Evolutionary conservation across 2,329 filamentous ascomycete genomes (phyloP).

Genomic region (Talaromyces sp.): DNA sequence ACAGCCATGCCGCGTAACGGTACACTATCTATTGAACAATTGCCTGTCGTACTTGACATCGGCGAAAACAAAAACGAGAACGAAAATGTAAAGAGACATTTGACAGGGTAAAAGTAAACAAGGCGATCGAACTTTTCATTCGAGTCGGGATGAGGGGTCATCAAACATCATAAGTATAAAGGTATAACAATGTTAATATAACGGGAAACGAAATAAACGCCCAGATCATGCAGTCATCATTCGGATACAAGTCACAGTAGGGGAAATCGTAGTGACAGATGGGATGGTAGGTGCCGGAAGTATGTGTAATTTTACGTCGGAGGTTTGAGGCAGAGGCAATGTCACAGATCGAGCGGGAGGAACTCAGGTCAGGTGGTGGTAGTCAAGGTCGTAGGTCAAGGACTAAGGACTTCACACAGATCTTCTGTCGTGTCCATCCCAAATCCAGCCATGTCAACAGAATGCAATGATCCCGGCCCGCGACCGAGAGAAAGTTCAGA

Average conservation of each 20-base stretch:
- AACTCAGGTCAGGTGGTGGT: background rate
- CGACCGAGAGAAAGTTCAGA: conserved; percentile 44
- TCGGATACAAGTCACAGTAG: conserved; percentile 18
- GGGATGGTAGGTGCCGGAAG: conserved; percentile 1
- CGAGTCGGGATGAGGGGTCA: conserved; percentile 10
- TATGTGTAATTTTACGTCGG: background rate
- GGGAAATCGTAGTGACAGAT: conserved; percentile 11
- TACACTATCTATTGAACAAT: conserved; percentile 17
- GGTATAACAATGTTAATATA: conserved; percentile 1
- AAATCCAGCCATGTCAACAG: conserved; percentile 46
- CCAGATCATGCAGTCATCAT: conserved; percentile 22
- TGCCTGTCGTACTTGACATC: conserved; percentile 2
- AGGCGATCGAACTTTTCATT: background rate
- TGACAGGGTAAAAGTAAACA: background rate
- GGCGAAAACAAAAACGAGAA: background rate
- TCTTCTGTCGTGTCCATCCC: conserved; percentile 40
- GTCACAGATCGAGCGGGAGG: background rate
- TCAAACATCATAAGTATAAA: conserved; percentile 10
- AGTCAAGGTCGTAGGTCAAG: conserved; percentile 25
- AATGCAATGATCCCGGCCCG: conserved; percentile 41
- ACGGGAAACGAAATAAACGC: conserved; percentile 15
- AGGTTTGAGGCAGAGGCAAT: background rate
- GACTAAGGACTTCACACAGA: conserved; percentile 36
- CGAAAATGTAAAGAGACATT: background rate
- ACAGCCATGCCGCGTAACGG: conserved; percentile 9